Evolutionary conservation across 2,329 filamentous ascomycete genomes (phyloP), one percentile per base, ranked within the genome.

Genomic region (Botrytis hyacinthi): DNA sequence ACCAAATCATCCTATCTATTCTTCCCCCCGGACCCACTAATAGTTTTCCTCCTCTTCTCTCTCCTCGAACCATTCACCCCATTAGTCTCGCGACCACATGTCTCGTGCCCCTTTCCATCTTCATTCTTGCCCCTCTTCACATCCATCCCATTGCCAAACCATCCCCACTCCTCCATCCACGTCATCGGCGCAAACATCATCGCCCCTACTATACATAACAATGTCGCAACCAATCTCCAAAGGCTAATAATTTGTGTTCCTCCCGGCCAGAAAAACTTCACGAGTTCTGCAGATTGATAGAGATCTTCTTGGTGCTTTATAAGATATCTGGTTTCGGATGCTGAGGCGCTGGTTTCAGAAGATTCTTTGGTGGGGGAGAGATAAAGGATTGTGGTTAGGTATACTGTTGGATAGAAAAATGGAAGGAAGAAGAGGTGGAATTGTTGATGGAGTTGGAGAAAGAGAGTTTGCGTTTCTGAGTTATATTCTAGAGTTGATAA

Each of bases 361-460:
- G 61, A 2, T 18, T 29, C 6, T 8, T 18, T 57, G n/a, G 16
- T 4, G 51, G n/a, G n/a, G 3, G 85, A 84, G 26, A 95, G 87
- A 57, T 87, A 84, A 6, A 95, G 83, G 42, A 94, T 89, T 0
- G 90, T 90, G 26, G 92, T 90, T 18, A 95, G 87, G 10, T 86
- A 85, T 22, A 93, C 92, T 1, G 87, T 86, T 4, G 92, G 87
- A 59, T 87, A 85, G 84, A 95, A 92, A 79, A 94, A 90, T 4
- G 94, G 93, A 29, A 97, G 81, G 77, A 93, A 85, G 89, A 92
- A 95, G 77, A 96, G 85, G 44, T 89, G 87, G 82, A 97, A 96
- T 70, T 90, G 85, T 81, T 97, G 94, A 59, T 85, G 87, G 75
- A 96, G 87, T 51, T 87, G 88, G 68, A 94, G 87, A 82, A 94